Conservation (phyloP, 148 eudicot genomes). For the Nepenthes mirabilis region DNA sequence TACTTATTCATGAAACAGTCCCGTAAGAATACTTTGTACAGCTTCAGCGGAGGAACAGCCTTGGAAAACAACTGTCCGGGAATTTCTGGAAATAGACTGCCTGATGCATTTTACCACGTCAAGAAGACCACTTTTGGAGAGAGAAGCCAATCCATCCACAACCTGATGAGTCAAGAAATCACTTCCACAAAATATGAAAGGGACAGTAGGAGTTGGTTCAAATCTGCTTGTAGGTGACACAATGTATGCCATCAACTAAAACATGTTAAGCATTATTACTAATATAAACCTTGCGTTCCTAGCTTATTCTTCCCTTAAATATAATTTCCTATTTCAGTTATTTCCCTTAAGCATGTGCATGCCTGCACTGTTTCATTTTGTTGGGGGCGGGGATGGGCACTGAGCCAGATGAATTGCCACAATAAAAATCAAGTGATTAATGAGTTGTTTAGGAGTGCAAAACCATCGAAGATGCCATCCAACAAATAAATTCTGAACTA, state of each 20-base stretch:
- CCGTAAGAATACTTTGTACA: slow-evolving; percentile 22
- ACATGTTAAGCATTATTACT: too few species aligned
- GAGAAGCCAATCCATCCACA: slow-evolving; percentile 51
- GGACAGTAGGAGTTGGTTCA: not conserved
- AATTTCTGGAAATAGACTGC: slow-evolving; percentile 29
- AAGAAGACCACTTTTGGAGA: slow-evolving; percentile 13
- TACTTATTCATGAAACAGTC: slow-evolving; percentile 9
- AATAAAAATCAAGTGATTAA: not conserved
- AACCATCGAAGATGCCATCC: not conserved
- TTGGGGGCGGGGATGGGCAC: too few species aligned
- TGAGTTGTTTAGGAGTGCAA: not conserved
- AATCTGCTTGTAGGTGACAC: not conserved
- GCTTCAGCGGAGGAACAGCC: slow-evolving; percentile 21
- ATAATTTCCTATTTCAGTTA: too few species aligned
- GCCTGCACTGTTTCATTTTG: too few species aligned
- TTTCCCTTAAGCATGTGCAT: too few species aligned
- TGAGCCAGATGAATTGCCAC: too few species aligned
- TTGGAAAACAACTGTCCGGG: slow-evolving; percentile 45
- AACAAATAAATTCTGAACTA: not conserved
- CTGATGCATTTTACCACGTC: slow-evolving; percentile 32
- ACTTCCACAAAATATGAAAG: not conserved
- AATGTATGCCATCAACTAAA: not conserved
- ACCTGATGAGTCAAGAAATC: slow-evolving; percentile 24
- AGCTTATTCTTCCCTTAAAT: too few species aligned
- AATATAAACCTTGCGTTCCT: too few species aligned